A percentile compares a stretch with the other conserved stretches of the same genome.
Conservation (phyloP, 78 protist genomes). For the Polysphondylium violaceum region DNA sequence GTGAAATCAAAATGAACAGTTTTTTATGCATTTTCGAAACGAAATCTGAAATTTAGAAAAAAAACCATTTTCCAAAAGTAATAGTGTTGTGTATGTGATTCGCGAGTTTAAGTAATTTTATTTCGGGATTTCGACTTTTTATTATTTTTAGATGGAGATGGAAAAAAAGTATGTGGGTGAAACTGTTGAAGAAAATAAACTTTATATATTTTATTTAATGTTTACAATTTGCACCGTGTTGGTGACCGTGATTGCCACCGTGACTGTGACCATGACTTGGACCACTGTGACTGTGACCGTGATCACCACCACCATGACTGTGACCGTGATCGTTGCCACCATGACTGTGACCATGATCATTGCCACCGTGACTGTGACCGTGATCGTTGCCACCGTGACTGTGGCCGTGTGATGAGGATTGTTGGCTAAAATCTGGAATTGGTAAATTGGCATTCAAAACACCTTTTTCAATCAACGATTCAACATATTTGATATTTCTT, state of each 20-base stretch:
- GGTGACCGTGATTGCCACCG: not conserved
- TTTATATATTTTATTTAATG: slow-evolving; percentile 1
- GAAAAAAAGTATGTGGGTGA: too few species aligned
- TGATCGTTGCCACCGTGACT: not conserved
- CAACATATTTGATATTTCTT: slow-evolving; percentile 35
- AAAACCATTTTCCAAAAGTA: too few species aligned
- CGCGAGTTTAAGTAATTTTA: too few species aligned
- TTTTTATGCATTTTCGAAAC: too few species aligned
- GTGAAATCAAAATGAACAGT: too few species aligned
- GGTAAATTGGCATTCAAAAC: slow-evolving; percentile 13
- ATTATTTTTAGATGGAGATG: too few species aligned
- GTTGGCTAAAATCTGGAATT: not conserved
- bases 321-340: slow-evolving; percentile 15
- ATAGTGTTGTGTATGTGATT: too few species aligned
- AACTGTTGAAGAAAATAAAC: too few species aligned
- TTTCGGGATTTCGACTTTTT: too few species aligned
- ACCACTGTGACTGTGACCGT: too few species aligned
- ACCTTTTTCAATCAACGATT: slow-evolving; percentile 31
- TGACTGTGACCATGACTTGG: too few species aligned
- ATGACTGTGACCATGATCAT: slow-evolving; percentile 11
- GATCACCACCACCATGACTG: slow-evolving; percentile 16
- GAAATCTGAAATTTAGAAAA: too few species aligned
- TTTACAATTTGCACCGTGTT: slow-evolving; percentile 29
- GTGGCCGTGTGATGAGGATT: not conserved
- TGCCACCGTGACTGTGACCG: not conserved